These are phyloP conservation scores for Schwanniomyces occidentalis DNA, from an alignment of 805 yeast genomes.

Conservation along the genomic window DNA sequence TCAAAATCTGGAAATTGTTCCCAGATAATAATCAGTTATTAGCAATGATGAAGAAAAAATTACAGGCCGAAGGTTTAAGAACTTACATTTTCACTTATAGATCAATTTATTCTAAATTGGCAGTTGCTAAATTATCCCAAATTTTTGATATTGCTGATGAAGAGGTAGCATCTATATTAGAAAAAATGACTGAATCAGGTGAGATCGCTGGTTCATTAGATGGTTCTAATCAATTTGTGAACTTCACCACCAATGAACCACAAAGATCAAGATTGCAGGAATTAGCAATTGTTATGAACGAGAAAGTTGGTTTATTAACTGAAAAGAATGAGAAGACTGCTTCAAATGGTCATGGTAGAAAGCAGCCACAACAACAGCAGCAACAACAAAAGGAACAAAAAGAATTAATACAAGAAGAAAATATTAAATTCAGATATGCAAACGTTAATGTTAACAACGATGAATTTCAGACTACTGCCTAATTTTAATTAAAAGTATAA, in stretches of 20 bases:
- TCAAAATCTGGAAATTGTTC: constrained; percentile 85
- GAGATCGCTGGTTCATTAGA: constrained; percentile 78
- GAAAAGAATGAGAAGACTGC: constrained; percentile 86
- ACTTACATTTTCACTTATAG: constrained; percentile 90
- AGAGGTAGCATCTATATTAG: constrained; percentile 61
- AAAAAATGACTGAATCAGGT: constrained; percentile 73
- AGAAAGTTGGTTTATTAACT: constrained; percentile 71
- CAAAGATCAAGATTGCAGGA: constrained; percentile 86
- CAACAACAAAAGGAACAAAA: constrained; percentile 30
- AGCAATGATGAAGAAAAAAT: constrained; percentile 69
- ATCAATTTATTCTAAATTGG: constrained; percentile 69
- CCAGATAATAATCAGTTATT: constrained; percentile 67
- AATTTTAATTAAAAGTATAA: constrained; percentile 5
- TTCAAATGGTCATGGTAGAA: constrained; percentile 64
- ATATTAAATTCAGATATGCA: constrained; percentile 45
- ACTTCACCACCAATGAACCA: constrained; percentile 66
- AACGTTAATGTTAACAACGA: constrained; percentile 44
- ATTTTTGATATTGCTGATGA: constrained; percentile 63
- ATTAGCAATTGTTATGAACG: constrained; percentile 80
- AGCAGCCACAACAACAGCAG: constrained; percentile 34
- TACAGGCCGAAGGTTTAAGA: constrained; percentile 88
- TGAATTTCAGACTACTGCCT: constrained; percentile 40
- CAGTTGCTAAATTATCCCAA: constrained; percentile 62
- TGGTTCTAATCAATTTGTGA: constrained; percentile 60
- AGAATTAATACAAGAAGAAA: constrained; percentile 36